Conservation (phyloP, 225 moss, liverwort and hornwort species). For the Sphagnum tenellum region DNA sequence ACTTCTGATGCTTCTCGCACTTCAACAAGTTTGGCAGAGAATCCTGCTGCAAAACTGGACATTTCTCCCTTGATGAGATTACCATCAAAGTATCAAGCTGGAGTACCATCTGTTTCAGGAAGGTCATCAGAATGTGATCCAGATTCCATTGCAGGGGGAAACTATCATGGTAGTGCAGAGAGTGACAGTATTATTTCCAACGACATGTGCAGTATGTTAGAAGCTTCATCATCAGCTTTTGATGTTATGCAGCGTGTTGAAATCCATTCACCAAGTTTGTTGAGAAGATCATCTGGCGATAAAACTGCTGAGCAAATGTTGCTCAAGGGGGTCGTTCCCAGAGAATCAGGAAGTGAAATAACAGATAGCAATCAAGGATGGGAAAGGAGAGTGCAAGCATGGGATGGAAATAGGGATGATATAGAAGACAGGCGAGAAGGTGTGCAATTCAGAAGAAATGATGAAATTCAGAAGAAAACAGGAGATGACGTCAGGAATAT, state of each 20-base stretch:
- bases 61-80: constrained; percentile 2
- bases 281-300: constrained; percentile 10
- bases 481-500: no score
- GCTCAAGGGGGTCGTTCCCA: no score
- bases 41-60: constrained; percentile 4
- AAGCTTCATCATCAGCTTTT: constrained; percentile 27
- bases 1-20: constrained; percentile 1
- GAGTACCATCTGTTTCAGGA: background rate
- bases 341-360: no score
- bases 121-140: constrained; percentile 27
- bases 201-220: constrained; percentile 13
- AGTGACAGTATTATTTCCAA: constrained; percentile 16
- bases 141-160: constrained; percentile 12
- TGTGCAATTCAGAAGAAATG: constrained; percentile 7
- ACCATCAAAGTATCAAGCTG: no score
- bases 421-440: constrained; percentile 13
- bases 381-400: background rate
- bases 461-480: background rate
- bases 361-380: no score
- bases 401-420: constrained; percentile 7
- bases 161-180: constrained; percentile 14
- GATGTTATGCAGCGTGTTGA: constrained; percentile 39
- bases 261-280: constrained; percentile 28
- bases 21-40: constrained; percentile 4
- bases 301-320: no score